phyloP scores from a whole-genome alignment of 495 filamentous ascomycete genomes.

The Sordaria brevicollis region DNA sequence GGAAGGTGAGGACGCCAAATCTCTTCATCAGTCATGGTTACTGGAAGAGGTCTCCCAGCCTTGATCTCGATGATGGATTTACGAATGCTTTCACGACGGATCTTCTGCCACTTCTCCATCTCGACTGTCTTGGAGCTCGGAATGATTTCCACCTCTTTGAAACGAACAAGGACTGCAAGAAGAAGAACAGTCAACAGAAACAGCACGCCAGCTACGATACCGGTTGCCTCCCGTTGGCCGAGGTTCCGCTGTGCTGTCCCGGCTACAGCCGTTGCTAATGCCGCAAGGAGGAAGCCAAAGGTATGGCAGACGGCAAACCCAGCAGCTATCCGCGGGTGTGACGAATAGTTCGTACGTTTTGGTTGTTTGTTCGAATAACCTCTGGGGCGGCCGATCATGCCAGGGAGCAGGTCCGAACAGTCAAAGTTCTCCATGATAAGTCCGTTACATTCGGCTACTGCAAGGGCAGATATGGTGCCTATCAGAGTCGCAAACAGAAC shows the following conservation, averaged over 20 bases:
- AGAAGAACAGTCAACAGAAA: constrained; percentile 53
- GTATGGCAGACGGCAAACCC: constrained; percentile 61
- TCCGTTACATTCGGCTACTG: constrained; percentile 64
- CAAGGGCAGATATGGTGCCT: constrained; percentile 58
- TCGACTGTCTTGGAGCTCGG: constrained; percentile 41
- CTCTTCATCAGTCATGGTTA: constrained; percentile 40
- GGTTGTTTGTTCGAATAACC: constrained; percentile 34
- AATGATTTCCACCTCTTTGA: constrained; percentile 55
- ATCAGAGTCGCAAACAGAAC: constrained; percentile 56
- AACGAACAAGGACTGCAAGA: constrained; percentile 47
- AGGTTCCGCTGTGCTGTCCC: constrained; percentile 49
- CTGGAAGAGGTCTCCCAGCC: constrained; percentile 2
- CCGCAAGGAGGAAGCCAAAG: constrained; percentile 53
- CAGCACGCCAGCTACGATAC: constrained; percentile 51
- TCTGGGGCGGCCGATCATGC: constrained; percentile 49
- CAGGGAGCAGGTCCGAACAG: constrained; percentile 54
- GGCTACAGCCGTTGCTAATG: constrained; percentile 51
- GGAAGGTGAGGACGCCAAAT: constrained; percentile 56
- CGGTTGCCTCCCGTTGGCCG: constrained; percentile 55
- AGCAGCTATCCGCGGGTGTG: constrained; percentile 58
- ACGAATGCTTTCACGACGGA: constrained; percentile 29
- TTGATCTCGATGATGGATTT: neutral
- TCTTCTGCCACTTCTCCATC: constrained; percentile 39
- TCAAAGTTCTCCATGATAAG: constrained; percentile 76
- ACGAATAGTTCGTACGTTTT: constrained; percentile 56